phyloP scores from a whole-genome alignment of 768 basidiomycete species.

The Mycena maculata region DNA sequence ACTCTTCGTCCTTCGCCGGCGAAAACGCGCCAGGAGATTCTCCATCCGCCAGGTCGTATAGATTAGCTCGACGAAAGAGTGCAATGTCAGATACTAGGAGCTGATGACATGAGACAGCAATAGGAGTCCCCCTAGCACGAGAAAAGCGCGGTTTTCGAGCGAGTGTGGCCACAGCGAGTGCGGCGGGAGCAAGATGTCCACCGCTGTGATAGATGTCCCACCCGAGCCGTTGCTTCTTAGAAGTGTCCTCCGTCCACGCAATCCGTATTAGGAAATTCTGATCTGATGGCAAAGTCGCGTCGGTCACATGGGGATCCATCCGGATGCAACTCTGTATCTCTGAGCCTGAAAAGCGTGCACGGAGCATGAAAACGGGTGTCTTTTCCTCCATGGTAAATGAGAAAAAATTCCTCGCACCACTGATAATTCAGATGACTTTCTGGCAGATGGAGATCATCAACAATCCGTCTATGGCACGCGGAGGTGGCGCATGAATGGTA shows the following conservation, averaged over 20 bases:
- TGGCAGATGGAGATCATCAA: conserved; percentile 16
- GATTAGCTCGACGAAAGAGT: not conserved
- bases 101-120: conserved; percentile 21
- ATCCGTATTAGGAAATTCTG: conserved; percentile 16
- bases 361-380: not conserved
- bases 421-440: too few species aligned
- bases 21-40: conserved; percentile 27
- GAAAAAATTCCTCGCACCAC: too few species aligned
- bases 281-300: conserved; percentile 14
- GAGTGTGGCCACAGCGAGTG: not conserved
- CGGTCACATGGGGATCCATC: not conserved
- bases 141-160: conserved; percentile 7
- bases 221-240: conserved; percentile 21
- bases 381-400: too few species aligned
- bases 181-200: conserved; percentile 9
- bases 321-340: not conserved
- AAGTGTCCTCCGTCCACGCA: not conserved
- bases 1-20: conserved; percentile 29
- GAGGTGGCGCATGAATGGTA: not conserved
- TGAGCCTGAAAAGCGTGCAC: not conserved
- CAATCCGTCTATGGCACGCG: conserved; percentile 3
- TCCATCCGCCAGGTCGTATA: conserved; percentile 11
- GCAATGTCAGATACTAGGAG: conserved; percentile 10
- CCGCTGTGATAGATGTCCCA: conserved; percentile 1
- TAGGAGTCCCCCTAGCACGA: conserved; percentile 22